A percentile compares a stretch with the other conserved stretches of the same genome.
These are phyloP conservation scores for Esteya vermicola DNA, from an alignment of 2,329 filamentous ascomycete genomes.

Conservation along the genomic window DNA sequence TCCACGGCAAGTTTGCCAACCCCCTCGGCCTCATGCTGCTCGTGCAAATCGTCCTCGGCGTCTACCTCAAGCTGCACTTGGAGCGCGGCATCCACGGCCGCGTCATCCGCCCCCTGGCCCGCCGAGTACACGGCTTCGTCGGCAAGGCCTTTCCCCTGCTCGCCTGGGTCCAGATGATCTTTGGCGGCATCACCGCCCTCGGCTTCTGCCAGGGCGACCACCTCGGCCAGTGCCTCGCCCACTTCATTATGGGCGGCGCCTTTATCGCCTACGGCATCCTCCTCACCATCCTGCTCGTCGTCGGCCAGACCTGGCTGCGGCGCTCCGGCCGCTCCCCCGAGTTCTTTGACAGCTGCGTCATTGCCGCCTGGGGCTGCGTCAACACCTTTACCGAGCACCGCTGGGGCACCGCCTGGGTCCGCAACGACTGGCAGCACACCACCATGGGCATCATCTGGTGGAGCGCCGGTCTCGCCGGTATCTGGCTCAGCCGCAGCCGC, in stretches of 20 bases:
- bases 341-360: conserved; percentile 87
- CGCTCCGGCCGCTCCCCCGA: conserved; percentile 80
- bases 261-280: conserved; percentile 91
- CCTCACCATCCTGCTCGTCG: conserved; percentile 71
- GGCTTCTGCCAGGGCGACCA: conserved; percentile 92
- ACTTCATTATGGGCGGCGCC: conserved; percentile 97
- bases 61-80: conserved; percentile 82
- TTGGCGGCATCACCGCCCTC: conserved; percentile 82
- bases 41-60: conserved; percentile 61
- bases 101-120: conserved; percentile 53
- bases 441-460: conserved; percentile 99
- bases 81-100: conserved; percentile 64
- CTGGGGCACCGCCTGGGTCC: conserved; percentile 80
- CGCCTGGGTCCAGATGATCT: conserved; percentile 87
- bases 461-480: conserved; percentile 77
- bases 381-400: conserved; percentile 97
- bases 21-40: conserved; percentile 67
- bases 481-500: conserved; percentile 80
- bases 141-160: conserved; percentile 80
- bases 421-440: conserved; percentile 93
- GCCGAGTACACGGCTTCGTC: conserved; percentile 62
- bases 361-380: conserved; percentile 89
- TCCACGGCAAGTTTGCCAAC: conserved; percentile 69
- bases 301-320: conserved; percentile 77
- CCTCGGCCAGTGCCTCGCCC: conserved; percentile 79